Evolutionary conservation across 768 basidiomycete genomes (phyloP).

Genomic region (Piloderma croceum): DNA sequence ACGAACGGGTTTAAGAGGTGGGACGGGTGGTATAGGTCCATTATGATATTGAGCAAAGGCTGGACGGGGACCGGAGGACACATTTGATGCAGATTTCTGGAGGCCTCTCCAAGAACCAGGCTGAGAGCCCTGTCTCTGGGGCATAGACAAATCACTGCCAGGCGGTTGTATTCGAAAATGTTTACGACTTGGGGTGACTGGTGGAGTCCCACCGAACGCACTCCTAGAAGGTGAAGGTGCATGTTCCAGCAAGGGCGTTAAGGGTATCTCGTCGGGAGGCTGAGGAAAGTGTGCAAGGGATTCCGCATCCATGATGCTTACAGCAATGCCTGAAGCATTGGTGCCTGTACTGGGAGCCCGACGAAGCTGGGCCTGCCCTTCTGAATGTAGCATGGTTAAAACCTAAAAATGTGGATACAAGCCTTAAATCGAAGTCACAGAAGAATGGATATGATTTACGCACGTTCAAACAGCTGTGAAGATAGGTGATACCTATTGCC

Average conservation of each 20-base stretch:
- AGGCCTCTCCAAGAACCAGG: not conserved
- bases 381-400: too few relatives aligned
- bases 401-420: too few relatives aligned
- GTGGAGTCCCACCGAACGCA: too few relatives aligned
- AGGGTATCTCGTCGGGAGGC: slow-evolving; percentile 44
- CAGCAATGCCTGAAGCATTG: slow-evolving; percentile 51
- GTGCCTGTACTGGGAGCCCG: slow-evolving; percentile 42
- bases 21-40: too few relatives aligned
- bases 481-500: too few relatives aligned
- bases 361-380: too few relatives aligned
- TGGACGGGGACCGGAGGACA: not conserved
- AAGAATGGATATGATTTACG: too few relatives aligned
- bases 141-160: slow-evolving; percentile 2
- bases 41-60: too few relatives aligned
- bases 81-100: not conserved
- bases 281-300: slow-evolving; percentile 48
- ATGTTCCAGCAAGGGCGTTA: too few relatives aligned
- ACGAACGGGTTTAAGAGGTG: not conserved
- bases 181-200: too few relatives aligned
- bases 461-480: too few relatives aligned
- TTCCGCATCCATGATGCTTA: slow-evolving; percentile 46
- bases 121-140: not conserved
- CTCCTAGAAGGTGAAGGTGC: slow-evolving; percentile 22
- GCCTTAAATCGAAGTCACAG: too few relatives aligned
- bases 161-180: slow-evolving; percentile 4